Conservation (phyloP, 2,329 filamentous ascomycete genomes). For the Colletotrichum limetticola region DNA sequence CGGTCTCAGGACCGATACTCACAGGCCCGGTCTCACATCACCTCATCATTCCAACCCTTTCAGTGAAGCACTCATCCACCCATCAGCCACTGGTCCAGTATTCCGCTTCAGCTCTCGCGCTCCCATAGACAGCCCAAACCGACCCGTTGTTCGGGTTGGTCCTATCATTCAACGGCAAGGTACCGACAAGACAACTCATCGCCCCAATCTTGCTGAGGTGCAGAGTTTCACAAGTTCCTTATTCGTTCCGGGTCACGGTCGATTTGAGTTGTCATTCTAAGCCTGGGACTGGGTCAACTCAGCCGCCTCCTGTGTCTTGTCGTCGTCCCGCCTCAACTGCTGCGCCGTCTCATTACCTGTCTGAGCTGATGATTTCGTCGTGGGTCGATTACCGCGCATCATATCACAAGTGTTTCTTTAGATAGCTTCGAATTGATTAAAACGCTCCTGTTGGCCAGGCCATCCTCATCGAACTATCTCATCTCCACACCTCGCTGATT, state of each 20-base stretch:
- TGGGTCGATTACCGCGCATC: conserved; percentile 22
- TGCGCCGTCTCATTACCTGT: conserved; percentile 32
- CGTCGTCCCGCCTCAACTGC: conserved; percentile 30
- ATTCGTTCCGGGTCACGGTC: conserved; percentile 18
- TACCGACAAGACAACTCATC: conserved; percentile 10
- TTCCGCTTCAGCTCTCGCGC: neutral
- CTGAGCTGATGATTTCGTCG: conserved; percentile 33
- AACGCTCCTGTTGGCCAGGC: conserved; percentile 24
- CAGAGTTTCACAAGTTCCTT: conserved; percentile 32
- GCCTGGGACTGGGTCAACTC: conserved; percentile 16
- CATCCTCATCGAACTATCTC: conserved; percentile 10
- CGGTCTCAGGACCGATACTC: conserved; percentile 26
- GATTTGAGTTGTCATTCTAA: conserved; percentile 18
- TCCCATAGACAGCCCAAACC: neutral
- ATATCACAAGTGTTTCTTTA: conserved; percentile 7
- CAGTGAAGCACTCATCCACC: neutral
- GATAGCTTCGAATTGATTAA: conserved; percentile 29
- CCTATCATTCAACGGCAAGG: conserved; percentile 20
- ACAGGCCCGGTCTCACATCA: conserved; percentile 22
- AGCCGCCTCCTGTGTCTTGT: conserved; percentile 33
- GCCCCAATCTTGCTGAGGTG: conserved; percentile 28
- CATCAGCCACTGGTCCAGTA: neutral
- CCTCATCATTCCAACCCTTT: conserved; percentile 5
- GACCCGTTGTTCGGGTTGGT: conserved; percentile 14
- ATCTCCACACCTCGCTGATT: conserved; percentile 20